Percentiles rank a stretch among this genome's conserved stretches.
phyloP scores from a whole-genome alignment of 139 green algal genomes.

The Gonium pectorale region DNA sequence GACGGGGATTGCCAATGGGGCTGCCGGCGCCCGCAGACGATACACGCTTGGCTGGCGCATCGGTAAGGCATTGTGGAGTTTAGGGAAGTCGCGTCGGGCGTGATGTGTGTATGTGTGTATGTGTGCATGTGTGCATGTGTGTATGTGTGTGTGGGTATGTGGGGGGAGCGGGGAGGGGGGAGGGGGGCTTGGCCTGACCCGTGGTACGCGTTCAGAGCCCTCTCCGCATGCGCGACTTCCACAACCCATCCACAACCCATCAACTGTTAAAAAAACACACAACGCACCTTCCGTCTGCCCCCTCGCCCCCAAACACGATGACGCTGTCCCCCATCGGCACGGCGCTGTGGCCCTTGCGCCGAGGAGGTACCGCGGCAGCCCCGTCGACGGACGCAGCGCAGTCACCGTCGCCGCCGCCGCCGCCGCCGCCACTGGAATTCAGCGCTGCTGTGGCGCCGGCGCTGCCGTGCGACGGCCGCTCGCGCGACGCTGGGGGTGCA shows the following conservation, averaged over 20 bases:
- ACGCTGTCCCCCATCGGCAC: conserved; percentile 3
- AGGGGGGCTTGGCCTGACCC: too few species aligned
- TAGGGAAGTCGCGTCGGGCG: too few species aligned
- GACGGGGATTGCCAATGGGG: too few species aligned
- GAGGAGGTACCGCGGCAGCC: not conserved
- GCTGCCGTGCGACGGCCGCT: not conserved
- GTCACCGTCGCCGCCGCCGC: not conserved
- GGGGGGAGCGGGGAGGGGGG: not conserved
- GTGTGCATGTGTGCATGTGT: too few species aligned
- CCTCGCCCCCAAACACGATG: conserved; percentile 39
- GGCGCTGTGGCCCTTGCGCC: conserved; percentile 30
- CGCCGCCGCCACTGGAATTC: not conserved
- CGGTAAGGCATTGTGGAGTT: too few species aligned
- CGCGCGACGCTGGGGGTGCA: not conserved
- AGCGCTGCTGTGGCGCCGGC: not conserved
- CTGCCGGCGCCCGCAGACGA: too few species aligned
- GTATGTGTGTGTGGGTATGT: not conserved
- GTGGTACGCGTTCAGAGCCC: too few species aligned
- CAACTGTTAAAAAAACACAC: too few species aligned
- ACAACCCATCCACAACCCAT: not conserved
- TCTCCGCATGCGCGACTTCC: too few species aligned
- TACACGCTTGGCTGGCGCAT: too few species aligned
- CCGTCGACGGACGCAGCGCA: not conserved
- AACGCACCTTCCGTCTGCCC: not conserved
- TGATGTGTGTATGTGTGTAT: too few species aligned